Percentiles rank a stretch among this genome's conserved stretches.
Evolutionary conservation across 192 early-diverging fungal species (phyloP).

Genomic region (Backusella psychrophila): DNA sequence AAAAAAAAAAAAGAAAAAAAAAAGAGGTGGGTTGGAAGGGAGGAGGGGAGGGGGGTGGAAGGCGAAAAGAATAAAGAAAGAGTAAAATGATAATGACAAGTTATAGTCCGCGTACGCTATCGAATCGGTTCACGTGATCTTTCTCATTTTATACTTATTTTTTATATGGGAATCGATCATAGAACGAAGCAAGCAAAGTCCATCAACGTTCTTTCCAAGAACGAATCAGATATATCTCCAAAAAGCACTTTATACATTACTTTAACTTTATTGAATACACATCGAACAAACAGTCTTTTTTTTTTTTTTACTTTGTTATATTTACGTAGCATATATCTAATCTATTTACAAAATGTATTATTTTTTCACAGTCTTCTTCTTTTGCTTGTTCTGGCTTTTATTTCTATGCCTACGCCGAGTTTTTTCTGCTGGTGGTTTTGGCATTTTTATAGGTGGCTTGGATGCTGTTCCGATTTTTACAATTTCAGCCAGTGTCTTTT

Average conservation of each 20-base stretch:
- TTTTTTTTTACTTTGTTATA: neutral
- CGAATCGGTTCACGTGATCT: neutral
- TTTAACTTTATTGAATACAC: neutral
- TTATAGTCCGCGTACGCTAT: neutral
- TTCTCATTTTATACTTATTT: too few species aligned
- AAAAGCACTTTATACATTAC: neutral
- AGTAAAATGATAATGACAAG: neutral
- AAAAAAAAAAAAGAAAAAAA: neutral
- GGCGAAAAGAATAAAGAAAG: neutral
- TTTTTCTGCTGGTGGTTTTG: neutral
- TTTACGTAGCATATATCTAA: neutral
- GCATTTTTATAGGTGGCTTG: slow-evolving; percentile 1
- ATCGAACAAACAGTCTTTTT: neutral
- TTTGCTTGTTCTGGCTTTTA: neutral
- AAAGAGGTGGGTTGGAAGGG: neutral
- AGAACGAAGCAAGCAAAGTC: too few species aligned
- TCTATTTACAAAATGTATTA: slow-evolving; percentile 4
- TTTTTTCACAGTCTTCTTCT: neutral
- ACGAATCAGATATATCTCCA: too few species aligned
- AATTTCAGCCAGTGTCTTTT: slow-evolving; percentile 24
- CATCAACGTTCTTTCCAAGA: too few species aligned
- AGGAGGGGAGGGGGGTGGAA: neutral
- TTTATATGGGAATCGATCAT: too few species aligned
- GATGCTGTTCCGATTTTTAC: slow-evolving; percentile 6
- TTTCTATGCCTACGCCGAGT: neutral